Conservation (phyloP, 371 early-diverging fungal species). For the Umbelopsis sp. region DNA sequence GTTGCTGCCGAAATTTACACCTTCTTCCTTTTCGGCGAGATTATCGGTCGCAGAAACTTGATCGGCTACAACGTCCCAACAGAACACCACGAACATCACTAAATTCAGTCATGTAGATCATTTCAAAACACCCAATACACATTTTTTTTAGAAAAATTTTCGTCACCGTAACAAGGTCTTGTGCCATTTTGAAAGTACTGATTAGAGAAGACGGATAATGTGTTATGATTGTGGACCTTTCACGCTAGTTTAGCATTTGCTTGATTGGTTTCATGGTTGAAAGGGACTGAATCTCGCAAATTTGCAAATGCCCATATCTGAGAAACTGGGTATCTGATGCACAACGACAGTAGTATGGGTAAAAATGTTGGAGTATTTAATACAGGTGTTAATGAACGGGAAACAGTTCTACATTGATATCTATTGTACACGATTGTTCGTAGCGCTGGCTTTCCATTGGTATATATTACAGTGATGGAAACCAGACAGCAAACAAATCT, state of each 20-base stretch:
- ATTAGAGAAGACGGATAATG: neutral
- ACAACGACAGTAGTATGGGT: no score
- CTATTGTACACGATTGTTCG: neutral
- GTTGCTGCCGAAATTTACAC: slow-evolving; percentile 69
- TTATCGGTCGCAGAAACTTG: slow-evolving; percentile 74
- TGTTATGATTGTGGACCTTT: no score
- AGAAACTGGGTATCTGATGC: no score
- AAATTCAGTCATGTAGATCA: slow-evolving; percentile 32
- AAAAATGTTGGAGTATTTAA: neutral
- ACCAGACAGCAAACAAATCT: neutral
- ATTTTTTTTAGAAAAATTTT: neutral
- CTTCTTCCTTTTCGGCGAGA: slow-evolving; percentile 76
- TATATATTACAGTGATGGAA: neutral
- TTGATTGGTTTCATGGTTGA: no score
- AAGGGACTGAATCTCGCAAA: no score
- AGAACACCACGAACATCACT: slow-evolving; percentile 48
- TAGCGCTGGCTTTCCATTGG: neutral
- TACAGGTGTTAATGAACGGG: neutral
- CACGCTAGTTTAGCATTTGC: no score
- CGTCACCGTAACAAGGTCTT: neutral
- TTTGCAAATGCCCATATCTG: no score
- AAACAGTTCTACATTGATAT: neutral
- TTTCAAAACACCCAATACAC: neutral
- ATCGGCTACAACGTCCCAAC: slow-evolving; percentile 70
- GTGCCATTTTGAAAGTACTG: neutral